These are phyloP conservation scores for Leucosporidium scottii DNA, from an alignment of 768 basidiomycete species.

Conservation along the genomic window DNA sequence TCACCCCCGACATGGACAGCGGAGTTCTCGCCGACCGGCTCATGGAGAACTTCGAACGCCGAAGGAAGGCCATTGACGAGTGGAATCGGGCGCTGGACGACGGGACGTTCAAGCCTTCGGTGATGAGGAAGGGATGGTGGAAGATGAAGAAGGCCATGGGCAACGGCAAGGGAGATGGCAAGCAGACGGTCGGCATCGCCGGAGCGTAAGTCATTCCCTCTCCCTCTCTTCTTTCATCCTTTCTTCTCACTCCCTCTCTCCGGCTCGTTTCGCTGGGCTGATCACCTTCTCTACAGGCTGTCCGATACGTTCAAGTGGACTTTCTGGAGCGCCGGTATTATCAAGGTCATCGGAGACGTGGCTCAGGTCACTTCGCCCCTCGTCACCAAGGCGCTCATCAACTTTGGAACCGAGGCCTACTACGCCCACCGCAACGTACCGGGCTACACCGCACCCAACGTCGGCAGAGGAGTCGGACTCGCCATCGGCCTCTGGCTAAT, in stretches of 20 bases:
- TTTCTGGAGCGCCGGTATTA: slow-evolving; percentile 65
- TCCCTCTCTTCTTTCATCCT: background rate
- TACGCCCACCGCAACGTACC: slow-evolving; percentile 45
- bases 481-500: slow-evolving; percentile 62
- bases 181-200: slow-evolving; percentile 52
- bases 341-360: slow-evolving; percentile 63
- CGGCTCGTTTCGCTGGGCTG: background rate
- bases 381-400: slow-evolving; percentile 68
- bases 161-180: slow-evolving; percentile 49
- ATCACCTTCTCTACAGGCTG: background rate
- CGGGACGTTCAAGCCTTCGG: slow-evolving; percentile 56
- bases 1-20: slow-evolving; percentile 52
- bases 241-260: too few species aligned
- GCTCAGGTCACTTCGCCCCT: slow-evolving; percentile 69
- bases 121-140: slow-evolving; percentile 52
- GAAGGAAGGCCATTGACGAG: slow-evolving; percentile 51
- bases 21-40: slow-evolving; percentile 52
- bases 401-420: slow-evolving; percentile 63
- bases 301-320: slow-evolving; percentile 60
- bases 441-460: slow-evolving; percentile 35
- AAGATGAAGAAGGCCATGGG: slow-evolving; percentile 54
- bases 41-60: slow-evolving; percentile 52
- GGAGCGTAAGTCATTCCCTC: slow-evolving; percentile 3
- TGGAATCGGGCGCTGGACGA: slow-evolving; percentile 65
- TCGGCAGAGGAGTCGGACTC: slow-evolving; percentile 60